Evolutionary conservation across 2,329 filamentous ascomycete genomes (phyloP).

Genomic region (Penicillium frequentans): DNA sequence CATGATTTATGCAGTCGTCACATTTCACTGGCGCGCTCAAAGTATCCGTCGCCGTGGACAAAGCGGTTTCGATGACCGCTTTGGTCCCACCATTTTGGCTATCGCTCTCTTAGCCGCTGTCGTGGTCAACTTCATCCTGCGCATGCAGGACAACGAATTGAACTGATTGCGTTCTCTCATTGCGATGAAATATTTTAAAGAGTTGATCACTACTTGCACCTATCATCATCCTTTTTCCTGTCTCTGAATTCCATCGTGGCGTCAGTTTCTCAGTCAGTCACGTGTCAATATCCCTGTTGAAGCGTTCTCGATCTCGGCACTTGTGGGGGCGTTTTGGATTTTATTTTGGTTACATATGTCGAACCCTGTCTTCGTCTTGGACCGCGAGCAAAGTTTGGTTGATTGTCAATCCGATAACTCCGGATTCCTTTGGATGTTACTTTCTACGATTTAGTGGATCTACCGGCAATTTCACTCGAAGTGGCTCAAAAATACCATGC

Average conservation of each 20-base stretch:
- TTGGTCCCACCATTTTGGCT: constrained; percentile 87
- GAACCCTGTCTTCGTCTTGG: neutral
- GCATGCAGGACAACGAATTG: constrained; percentile 42
- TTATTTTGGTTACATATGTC: neutral
- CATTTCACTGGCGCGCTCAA: constrained; percentile 95
- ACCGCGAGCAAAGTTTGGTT: neutral
- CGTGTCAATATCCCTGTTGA: constrained; percentile 3
- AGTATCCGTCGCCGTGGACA: constrained; percentile 89
- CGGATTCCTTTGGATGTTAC: neutral
- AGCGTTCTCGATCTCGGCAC: constrained; percentile 5
- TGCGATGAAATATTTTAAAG: neutral
- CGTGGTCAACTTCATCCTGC: constrained; percentile 92
- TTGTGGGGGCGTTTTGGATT: constrained; percentile 2
- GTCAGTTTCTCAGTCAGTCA: neutral
- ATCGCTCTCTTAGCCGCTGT: constrained; percentile 84
- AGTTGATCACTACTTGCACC: neutral
- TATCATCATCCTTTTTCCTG: neutral
- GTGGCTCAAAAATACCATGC: neutral
- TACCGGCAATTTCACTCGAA: neutral
- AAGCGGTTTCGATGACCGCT: constrained; percentile 93
- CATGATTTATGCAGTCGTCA: constrained; percentile 92
- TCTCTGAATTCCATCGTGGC: neutral
- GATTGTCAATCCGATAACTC: neutral
- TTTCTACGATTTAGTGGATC: neutral
- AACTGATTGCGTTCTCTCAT: constrained; percentile 7